These are phyloP conservation scores for Plasmodium sp. DNA, from an alignment of 169 alveolate genomes.

Conservation along the genomic window DNA sequence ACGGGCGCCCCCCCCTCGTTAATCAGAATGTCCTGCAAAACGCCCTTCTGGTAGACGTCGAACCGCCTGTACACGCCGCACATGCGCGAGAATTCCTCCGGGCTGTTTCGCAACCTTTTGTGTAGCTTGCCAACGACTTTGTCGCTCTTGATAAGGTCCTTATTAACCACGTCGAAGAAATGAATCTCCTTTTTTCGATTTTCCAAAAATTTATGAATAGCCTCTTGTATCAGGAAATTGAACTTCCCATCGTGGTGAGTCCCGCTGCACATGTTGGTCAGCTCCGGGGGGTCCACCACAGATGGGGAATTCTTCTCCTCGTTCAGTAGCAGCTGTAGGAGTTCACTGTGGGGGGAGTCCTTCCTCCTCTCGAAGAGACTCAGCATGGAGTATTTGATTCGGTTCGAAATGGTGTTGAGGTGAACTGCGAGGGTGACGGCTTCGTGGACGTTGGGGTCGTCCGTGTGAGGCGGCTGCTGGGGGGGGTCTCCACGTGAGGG, in stretches of 20 bases:
- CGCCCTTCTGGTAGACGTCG: conserved; percentile 49
- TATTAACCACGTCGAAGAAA: neutral
- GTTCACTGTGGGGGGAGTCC: neutral
- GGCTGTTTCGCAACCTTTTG: conserved; percentile 14
- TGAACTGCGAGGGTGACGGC: conserved; percentile 37
- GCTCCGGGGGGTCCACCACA: neutral
- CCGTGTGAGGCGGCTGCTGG: neutral
- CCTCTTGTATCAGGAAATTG: conserved; percentile 33
- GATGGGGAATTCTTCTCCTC: neutral
- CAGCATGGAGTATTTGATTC: conserved; percentile 49
- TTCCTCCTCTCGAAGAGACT: conserved; percentile 16
- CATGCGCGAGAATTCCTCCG: conserved; percentile 28
- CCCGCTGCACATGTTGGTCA: neutral
- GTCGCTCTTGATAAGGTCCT: conserved; percentile 42
- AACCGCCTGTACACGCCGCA: conserved; percentile 29
- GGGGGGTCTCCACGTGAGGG: neutral
- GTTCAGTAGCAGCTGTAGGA: conserved; percentile 10
- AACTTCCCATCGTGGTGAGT: neutral
- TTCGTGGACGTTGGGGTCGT: conserved; percentile 2
- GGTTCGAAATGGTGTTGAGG: conserved; percentile 29
- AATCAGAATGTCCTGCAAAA: conserved; percentile 26
- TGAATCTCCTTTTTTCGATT: conserved; percentile 11
- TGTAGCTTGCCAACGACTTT: conserved; percentile 18
- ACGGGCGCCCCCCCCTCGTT: conserved; percentile 7
- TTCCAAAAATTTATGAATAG: conserved; percentile 22